phyloP scores from a whole-genome alignment of 805 yeast species.

The Zygoascus tannicola region DNA sequence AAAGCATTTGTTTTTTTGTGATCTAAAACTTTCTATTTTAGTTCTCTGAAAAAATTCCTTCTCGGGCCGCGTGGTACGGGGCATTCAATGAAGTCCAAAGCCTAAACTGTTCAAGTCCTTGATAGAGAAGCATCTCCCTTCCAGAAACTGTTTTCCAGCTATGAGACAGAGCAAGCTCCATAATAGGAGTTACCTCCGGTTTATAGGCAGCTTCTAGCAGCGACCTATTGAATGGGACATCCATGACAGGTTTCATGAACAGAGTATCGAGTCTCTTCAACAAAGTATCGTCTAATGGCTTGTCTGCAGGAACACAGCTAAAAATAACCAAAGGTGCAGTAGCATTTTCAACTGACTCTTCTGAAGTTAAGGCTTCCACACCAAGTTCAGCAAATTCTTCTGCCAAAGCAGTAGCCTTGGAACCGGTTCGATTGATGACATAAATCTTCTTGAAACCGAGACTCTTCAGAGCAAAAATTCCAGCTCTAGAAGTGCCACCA shows the following conservation, averaged over 20 bases:
- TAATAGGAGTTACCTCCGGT: slow-evolving; percentile 77
- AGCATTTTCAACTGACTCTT: slow-evolving; percentile 35
- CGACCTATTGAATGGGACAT: slow-evolving; percentile 39
- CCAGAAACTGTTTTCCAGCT: slow-evolving; percentile 87
- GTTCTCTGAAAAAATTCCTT: slow-evolving; percentile 3
- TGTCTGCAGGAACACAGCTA: slow-evolving; percentile 78
- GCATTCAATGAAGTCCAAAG: slow-evolving; percentile 47
- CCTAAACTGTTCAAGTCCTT: slow-evolving; percentile 81
- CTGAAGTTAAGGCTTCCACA: slow-evolving; percentile 46
- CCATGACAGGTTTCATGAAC: slow-evolving; percentile 15
- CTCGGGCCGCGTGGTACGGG: slow-evolving; percentile 16
- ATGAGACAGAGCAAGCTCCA: slow-evolving; percentile 59
- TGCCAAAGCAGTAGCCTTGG: slow-evolving; percentile 53
- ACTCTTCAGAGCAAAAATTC: slow-evolving; percentile 70
- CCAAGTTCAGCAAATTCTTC: slow-evolving; percentile 50
- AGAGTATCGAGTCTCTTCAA: slow-evolving; percentile 32
- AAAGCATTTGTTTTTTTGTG: no score
- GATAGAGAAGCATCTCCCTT: slow-evolving; percentile 82
- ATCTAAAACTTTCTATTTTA: no score
- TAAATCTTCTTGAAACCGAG: slow-evolving; percentile 73
- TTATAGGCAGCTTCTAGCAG: slow-evolving; percentile 92
- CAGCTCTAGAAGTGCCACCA: slow-evolving; percentile 97
- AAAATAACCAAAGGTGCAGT: slow-evolving; percentile 50
- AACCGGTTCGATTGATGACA: slow-evolving; percentile 68
- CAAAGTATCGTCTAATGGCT: slow-evolving; percentile 50